Evolutionary conservation across 352 stramenopile genomes (phyloP), one percentile per base, ranked within the genome.

Genomic region (Elongisporangium undulatum): DNA sequence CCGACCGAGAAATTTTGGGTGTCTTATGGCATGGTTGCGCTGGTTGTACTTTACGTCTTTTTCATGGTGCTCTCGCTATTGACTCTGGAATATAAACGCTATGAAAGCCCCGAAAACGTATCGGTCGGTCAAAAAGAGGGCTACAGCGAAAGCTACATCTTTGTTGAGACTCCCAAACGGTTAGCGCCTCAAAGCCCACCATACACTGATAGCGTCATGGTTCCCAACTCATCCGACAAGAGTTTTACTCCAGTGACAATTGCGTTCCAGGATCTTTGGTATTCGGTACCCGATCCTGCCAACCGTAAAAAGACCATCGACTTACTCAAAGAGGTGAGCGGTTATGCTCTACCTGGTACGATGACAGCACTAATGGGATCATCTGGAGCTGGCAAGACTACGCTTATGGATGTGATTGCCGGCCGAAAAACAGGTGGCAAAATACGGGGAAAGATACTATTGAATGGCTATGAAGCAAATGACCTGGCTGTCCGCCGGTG

Each of bases 351-450:
- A 5, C 77, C 77, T 2, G 76, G 78, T 10, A 66, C 59, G 1
- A 68, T 87, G 19, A 77, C 71, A 0, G 76, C 76, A 13, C 58
- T 88, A 21, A 83, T 85, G 69, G 78, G 78, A 0, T 72, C 72
- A 0, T 74, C 68, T 0, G 80, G 82, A 50, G 78, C 64, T 49
- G 60, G 56, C 8, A 67, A 71, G 51, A 71, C 64, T 4, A 71
- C 64, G 0, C n/a, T 71, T 72, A 89, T 97, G 65, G 90, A 98
- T 71, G 90, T 97, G 2, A 90, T 98, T 29, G 87, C 92, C 9
- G 71, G 94, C 19, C 75, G 92, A 51, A 98, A 97, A 68, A 89
- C 72, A 24, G 77, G 75, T 17, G 92, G 92, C 20, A 77, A 55
- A 7, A 83, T 96, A 55, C 66, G 61, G 26, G 90, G 92, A 34